Evolutionary conservation across 176 grass and related monocot genomes (phyloP), one percentile per base, ranked within the genome.

Genomic region (Bolboschoenus planiculmis): DNA sequence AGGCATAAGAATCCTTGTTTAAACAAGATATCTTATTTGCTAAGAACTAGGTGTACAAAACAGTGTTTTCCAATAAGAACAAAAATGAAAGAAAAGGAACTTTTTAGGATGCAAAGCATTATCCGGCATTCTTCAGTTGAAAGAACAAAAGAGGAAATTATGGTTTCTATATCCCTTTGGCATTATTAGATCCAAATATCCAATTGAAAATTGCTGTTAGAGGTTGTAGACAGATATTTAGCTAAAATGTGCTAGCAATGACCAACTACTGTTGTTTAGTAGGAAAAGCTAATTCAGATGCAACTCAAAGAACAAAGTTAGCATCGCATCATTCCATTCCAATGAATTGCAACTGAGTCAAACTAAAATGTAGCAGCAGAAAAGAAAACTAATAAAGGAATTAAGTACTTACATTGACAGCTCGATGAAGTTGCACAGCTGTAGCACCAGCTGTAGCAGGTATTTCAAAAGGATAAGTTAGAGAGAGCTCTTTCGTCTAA

Each of bases 351-450:
- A 70, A 40, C 40, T 29, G 23, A 16, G 24, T 16, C 72, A 50
- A 31, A 51, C 10, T 31, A 75, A 15, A 75, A 75, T 75, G 44
- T 31, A 51, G 51, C n/a, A 76, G 44, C 72, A 76, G 72, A 31
- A 48, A 10, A 48, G 33, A 51, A 31, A 31, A 76, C 2, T 50
- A 51, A 48, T 53, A 33, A 51, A 10, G 21, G 15, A 15, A 31
- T 53, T 48, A 50, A 20, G 11, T 42, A 40, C 56, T 82, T 93
- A 97, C 92, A 84, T 92, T 97, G 33, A 97, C 90, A 85, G 88
- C 89, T 90, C 89, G 91, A 81, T 92, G 88, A 87, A 97, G 89
- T 88, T 97, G 95, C 68, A 97, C 92, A 60, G 95, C 92, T 91
- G 95, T 97, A 62, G 95, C 88, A 87, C 92, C 90, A 43, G 84